These are phyloP conservation scores for Pelargonium myrrhifolium DNA, from an alignment of 441 rosid species.

Conservation along the genomic window DNA sequence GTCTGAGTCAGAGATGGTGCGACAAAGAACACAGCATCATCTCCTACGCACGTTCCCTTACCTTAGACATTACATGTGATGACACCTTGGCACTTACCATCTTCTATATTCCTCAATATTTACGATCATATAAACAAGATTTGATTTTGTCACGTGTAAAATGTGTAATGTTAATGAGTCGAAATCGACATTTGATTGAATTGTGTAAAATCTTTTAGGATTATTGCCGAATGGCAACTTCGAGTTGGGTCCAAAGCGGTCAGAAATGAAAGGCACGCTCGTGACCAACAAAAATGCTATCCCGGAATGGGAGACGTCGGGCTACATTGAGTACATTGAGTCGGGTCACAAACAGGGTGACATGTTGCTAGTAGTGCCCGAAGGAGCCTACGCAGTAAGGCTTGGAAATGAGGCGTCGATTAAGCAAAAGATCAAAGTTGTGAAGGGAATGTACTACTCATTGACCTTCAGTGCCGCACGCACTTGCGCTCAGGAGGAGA, in stretches of 20 bases:
- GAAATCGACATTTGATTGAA: too few relatives aligned
- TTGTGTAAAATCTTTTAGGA: background rate
- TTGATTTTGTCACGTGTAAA: too few relatives aligned
- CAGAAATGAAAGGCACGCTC: slow-evolving; percentile 49
- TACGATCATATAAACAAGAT: too few relatives aligned
- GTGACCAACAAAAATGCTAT: slow-evolving; percentile 59
- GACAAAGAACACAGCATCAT: too few relatives aligned
- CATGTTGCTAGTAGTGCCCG: slow-evolving; percentile 39
- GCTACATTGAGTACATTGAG: slow-evolving; percentile 46
- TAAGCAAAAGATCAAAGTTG: slow-evolving; percentile 36
- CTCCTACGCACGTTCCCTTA: too few relatives aligned
- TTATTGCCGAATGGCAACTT: slow-evolving; percentile 63
- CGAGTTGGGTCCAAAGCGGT: slow-evolving; percentile 43
- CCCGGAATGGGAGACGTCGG: slow-evolving; percentile 45
- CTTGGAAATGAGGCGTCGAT: slow-evolving; percentile 54
- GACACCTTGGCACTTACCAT: too few relatives aligned
- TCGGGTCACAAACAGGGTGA: slow-evolving; percentile 57
- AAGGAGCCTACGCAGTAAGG: slow-evolving; percentile 47
- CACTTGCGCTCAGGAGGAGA: slow-evolving; percentile 57
- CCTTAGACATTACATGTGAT: too few relatives aligned
- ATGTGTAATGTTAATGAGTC: too few relatives aligned
- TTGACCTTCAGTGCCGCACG: slow-evolving; percentile 51
- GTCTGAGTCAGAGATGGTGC: too few relatives aligned
- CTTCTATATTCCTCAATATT: too few relatives aligned
- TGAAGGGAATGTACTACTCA: slow-evolving; percentile 33